phyloP scores from a whole-genome alignment of 805 yeast species.

The Monosporozyma yasuniensis region DNA sequence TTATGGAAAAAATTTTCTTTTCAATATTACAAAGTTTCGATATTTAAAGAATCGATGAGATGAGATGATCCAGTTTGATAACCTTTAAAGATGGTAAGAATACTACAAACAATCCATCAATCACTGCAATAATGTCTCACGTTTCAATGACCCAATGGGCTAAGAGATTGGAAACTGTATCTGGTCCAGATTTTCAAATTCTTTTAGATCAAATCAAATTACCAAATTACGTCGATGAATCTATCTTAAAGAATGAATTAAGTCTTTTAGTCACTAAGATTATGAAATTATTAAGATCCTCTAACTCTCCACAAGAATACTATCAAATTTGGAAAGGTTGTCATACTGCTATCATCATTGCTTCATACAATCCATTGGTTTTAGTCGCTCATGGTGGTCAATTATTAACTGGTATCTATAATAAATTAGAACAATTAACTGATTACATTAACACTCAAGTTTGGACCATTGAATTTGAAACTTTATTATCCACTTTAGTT shows the following conservation, averaged over 20 bases:
- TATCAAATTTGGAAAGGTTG: constrained; percentile 52
- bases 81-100: neutral
- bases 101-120: neutral
- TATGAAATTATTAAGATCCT: constrained; percentile 37
- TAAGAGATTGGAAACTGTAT: constrained; percentile 20
- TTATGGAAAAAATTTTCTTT: neutral
- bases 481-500: constrained; percentile 23
- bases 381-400: constrained; percentile 28
- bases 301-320: constrained; percentile 23
- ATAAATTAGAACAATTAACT: constrained; percentile 23
- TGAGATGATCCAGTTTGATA: neutral
- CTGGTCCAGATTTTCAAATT: constrained; percentile 25
- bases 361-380: constrained; percentile 29
- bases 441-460: constrained; percentile 15
- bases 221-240: constrained; percentile 24
- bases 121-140: neutral
- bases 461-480: constrained; percentile 16
- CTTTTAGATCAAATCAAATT: constrained; percentile 21
- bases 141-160: constrained; percentile 21
- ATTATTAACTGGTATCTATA: constrained; percentile 20
- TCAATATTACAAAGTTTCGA: neutral
- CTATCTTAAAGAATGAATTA: constrained; percentile 26
- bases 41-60: neutral
- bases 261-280: constrained; percentile 29
- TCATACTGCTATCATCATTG: constrained; percentile 40